phyloP scores from a whole-genome alignment of 305 asterid species.

The Caryopteris hybrid region DNA sequence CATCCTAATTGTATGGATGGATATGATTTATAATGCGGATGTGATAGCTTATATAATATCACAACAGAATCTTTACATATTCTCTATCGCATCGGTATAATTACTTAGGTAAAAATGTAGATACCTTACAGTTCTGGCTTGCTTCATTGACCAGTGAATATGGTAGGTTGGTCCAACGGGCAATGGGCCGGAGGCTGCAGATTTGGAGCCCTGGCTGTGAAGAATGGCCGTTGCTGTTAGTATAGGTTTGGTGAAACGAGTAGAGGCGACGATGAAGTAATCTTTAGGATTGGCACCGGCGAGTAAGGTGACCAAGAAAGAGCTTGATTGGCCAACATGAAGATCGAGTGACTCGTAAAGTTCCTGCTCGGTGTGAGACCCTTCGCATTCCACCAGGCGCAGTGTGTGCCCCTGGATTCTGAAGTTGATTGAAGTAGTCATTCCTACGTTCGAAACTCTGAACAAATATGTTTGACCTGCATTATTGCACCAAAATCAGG shows the following conservation, averaged over 20 bases:
- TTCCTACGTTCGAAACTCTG: conserved; percentile 66
- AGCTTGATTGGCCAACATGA: conserved; percentile 74
- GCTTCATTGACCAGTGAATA: conserved; percentile 31
- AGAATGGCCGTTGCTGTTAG: conserved; percentile 52
- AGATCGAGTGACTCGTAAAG: conserved; percentile 62
- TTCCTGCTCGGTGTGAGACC: conserved; percentile 65
- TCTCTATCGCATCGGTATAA: too few relatives aligned
- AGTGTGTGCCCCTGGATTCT: conserved; percentile 65
- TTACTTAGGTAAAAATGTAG: neutral
- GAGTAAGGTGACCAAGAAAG: conserved; percentile 47
- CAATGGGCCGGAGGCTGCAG: conserved; percentile 34
- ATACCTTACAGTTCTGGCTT: neutral
- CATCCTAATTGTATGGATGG: too few relatives aligned
- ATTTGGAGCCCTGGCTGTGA: conserved; percentile 42
- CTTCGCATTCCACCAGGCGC: conserved; percentile 67
- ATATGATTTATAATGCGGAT: too few relatives aligned
- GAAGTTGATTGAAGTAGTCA: conserved; percentile 65
- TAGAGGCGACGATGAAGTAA: conserved; percentile 54
- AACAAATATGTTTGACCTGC: conserved; percentile 58
- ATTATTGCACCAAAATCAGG: neutral
- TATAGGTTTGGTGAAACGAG: conserved; percentile 56
- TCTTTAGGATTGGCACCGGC: conserved; percentile 19
- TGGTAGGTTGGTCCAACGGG: conserved; percentile 48
- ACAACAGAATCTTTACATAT: too few relatives aligned
- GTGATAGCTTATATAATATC: too few relatives aligned